Base-by-base conservation (phyloP, 225 moss, liverwort and hornwort species). In the Neckera pumila region DNA sequence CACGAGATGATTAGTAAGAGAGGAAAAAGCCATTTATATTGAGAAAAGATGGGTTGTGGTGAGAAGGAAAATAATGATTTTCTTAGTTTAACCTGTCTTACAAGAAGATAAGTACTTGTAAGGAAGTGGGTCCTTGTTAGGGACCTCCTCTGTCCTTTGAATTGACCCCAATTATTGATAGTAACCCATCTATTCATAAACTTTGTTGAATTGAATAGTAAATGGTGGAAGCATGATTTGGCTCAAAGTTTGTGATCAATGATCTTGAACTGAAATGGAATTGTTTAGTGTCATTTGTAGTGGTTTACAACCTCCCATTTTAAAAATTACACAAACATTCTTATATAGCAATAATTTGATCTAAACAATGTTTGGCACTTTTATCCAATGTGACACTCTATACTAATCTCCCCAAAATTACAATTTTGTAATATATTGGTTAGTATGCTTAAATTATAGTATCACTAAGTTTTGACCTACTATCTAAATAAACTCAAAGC, bases 191-290 rank as follows among this genome's bases (percentile, higher is more conserved):
- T 17, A 5, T 51, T 62, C 28, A 75, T 28, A 6, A 18, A 14
- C n/a, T 76, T 85, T 12, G 19, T 22, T 14, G n/a, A 31, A 62
- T 75, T 62, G 57, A 75, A 22, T 49, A 75, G 51, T 4, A 36
- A 76, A 14, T 49, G 10, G 30, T n/a, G 31, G 28, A 38, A 40
- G 16, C 16, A 38, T n/a, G 38, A 28, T 20, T 76, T 28, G 49
- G 49, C 27, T 59, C 19, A 20, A 76, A n/a, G 11, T 49, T 10
- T 14, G 27, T 14, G 20, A 33, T 28, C 4, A 10, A 30, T 62
- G 49, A 51, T 49, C 2, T 26, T 2, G 0, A 85, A 62, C 2
- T 0, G 0, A n/a, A n/a, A 28, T 62, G n/a, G 5, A n/a, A 23
- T 36, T 45, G 2, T n/a, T 47, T 19, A 6, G 3, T 18, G 27